Evolutionary conservation across 73 alveolate species (phyloP).

Genomic region (Paraurostyla sp.): DNA sequence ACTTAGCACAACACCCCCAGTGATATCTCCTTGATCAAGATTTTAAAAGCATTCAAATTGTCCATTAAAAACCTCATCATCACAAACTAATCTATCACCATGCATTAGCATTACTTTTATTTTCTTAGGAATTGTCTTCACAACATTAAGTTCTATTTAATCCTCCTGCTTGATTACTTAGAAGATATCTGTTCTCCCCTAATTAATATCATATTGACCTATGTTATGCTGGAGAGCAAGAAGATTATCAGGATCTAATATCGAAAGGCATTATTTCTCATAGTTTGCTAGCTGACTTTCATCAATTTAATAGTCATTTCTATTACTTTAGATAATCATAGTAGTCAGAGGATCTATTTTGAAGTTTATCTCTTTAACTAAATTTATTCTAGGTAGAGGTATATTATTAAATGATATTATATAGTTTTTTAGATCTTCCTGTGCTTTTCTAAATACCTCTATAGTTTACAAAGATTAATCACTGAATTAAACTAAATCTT

Average conservation of each 20-base stretch:
- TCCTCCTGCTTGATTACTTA: neutral
- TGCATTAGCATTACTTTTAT: neutral
- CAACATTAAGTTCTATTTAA: neutral
- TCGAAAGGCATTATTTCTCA: too few relatives aligned
- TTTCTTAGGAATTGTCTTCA: neutral
- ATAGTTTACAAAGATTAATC: neutral
- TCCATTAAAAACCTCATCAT: neutral
- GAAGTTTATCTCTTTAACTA: neutral
- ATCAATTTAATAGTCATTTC: neutral
- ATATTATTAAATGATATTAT: neutral
- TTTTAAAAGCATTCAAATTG: neutral
- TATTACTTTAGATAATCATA: neutral
- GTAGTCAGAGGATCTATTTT: neutral
- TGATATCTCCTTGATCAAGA: neutral
- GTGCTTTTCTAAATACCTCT: neutral
- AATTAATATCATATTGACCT: too few relatives aligned
- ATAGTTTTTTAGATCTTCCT: neutral
- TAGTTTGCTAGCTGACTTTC: neutral
- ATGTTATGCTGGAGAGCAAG: too few relatives aligned
- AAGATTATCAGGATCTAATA: too few relatives aligned
- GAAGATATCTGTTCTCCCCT: neutral
- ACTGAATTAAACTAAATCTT: too few relatives aligned
- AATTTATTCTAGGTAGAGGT: neutral
- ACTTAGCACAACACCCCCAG: constrained; percentile 8
- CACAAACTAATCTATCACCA: neutral